Evolutionary conservation across 495 filamentous ascomycete genomes (phyloP), one percentile per base, ranked within the genome.

Genomic region (Penicillium lagena): DNA sequence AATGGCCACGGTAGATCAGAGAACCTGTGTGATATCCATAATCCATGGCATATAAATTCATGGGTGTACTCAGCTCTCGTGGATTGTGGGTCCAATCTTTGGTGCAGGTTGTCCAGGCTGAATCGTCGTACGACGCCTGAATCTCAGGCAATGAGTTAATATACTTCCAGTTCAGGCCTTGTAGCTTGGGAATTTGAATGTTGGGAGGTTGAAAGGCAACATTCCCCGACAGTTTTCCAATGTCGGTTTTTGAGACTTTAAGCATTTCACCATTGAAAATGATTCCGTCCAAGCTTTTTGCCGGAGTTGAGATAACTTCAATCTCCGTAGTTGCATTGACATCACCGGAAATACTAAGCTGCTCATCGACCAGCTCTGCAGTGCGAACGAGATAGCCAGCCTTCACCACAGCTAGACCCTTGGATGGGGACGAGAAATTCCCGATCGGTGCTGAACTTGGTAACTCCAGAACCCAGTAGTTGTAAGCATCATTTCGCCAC

Each of bases 81-180:
- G 69, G 58, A 7, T 73, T 71, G 54, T 85, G 80, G 32, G 79
- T 76, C 0, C 73, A 72, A 5, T 52, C 70, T 71, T 55, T n/a
- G 74, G 80, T 15, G 37, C 45, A 15, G 63, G 67, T 1, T 10
- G 45, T 49, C 86, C 86, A 89, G 11, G 51, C 43, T 10, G 71
- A 71, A 53, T 90, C 86, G 40, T 81, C 69, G 51, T 87, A 88
- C 13, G 51, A 56, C 1, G 63, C 35, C 22, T 68, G 49, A 11
- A 86, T 70, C 56, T 88, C 86, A 0, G 85, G 84, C 5, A 89
- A 73, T 7, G 75, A 71, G 62, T 90, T 75, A 39, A 80, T 47
- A 48, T 76, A 79, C 51, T 75, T 80, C 85, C 86, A 89, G 2
- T 67, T 54, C 1, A 83, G 54, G 9, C 61, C 54, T 12, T 58